phyloP scores from a whole-genome alignment of 2,329 filamentous ascomycete genomes.

The Cladobotryum protrusum region DNA sequence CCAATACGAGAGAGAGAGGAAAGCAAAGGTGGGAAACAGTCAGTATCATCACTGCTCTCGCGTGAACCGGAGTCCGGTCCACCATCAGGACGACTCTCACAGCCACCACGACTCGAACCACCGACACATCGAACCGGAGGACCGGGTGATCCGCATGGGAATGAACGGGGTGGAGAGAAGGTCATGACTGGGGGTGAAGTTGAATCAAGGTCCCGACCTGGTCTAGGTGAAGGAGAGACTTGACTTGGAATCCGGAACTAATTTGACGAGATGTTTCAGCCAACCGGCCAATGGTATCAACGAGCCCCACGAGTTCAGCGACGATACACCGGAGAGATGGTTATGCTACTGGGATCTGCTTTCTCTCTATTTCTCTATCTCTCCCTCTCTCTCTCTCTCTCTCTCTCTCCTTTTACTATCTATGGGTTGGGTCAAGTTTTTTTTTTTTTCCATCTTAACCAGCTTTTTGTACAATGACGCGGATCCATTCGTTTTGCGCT shows the following conservation, averaged over 20 bases:
- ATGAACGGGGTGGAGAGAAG: constrained; percentile 5
- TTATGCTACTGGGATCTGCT: background rate
- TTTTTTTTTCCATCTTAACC: background rate
- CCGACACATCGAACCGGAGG: constrained; percentile 6
- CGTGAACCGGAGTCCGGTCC: constrained; percentile 11
- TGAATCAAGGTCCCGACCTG: constrained; percentile 7
- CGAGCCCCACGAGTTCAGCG: constrained; percentile 1
- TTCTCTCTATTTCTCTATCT: too few relatives aligned
- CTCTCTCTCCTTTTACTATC: background rate
- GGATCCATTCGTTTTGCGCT: constrained; percentile 2
- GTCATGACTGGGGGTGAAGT: constrained; percentile 1
- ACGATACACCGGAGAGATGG: background rate
- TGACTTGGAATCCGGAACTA: constrained; percentile 1
- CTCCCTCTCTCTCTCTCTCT: too few relatives aligned
- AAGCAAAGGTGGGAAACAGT: constrained; percentile 26
- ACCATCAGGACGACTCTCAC: constrained; percentile 1
- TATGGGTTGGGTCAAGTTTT: background rate
- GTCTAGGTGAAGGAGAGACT: constrained; percentile 6
- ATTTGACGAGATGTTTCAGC: constrained; percentile 2
- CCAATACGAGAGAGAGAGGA: constrained; percentile 22
- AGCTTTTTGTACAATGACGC: constrained; percentile 4
- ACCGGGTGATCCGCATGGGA: constrained; percentile 1
- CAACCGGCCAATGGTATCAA: constrained; percentile 3
- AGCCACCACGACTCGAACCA: constrained; percentile 9
- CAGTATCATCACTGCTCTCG: constrained; percentile 29